phyloP scores from a whole-genome alignment of 148 eudicot genomes.

The Fagopyrum tataricum region DNA sequence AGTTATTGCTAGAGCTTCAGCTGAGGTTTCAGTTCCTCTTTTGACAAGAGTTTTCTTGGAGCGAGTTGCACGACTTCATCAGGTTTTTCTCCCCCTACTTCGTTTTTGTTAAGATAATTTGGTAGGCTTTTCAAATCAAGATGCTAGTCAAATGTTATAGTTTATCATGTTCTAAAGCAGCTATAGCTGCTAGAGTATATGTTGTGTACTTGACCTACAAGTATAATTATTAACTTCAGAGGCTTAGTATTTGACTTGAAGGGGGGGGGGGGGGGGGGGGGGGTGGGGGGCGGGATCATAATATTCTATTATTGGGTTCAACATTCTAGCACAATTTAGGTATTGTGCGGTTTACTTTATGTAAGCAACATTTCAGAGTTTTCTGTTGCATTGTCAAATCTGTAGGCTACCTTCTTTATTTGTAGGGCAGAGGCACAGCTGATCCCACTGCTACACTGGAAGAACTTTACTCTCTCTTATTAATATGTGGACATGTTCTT shows the following conservation, averaged over 20 bases:
- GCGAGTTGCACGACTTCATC: slow-evolving; percentile 63
- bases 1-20: slow-evolving; percentile 82
- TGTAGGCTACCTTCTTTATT: slow-evolving; percentile 12
- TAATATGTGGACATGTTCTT: slow-evolving; percentile 88
- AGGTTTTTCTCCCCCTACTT: slow-evolving; percentile 35
- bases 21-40: slow-evolving; percentile 59
- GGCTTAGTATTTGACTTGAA: background rate
- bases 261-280: background rate
- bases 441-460: slow-evolving; percentile 86
- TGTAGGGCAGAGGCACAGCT: slow-evolving; percentile 61
- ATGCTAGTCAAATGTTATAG: background rate
- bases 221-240: background rate
- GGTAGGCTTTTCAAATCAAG: background rate
- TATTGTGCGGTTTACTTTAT: background rate
- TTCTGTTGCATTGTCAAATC: slow-evolving; percentile 7
- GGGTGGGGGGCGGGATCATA: background rate
- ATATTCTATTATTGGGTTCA: background rate
- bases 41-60: slow-evolving; percentile 64
- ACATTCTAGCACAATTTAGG: background rate
- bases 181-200: no score
- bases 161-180: background rate
- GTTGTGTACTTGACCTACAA: background rate
- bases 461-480: slow-evolving; percentile 80
- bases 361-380: background rate
- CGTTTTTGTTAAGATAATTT: background rate